A percentile compares a stretch with the other conserved stretches of the same genome.
Conservation (phyloP, 208 protist species). For the Trypanosoma platydactyli region DNA sequence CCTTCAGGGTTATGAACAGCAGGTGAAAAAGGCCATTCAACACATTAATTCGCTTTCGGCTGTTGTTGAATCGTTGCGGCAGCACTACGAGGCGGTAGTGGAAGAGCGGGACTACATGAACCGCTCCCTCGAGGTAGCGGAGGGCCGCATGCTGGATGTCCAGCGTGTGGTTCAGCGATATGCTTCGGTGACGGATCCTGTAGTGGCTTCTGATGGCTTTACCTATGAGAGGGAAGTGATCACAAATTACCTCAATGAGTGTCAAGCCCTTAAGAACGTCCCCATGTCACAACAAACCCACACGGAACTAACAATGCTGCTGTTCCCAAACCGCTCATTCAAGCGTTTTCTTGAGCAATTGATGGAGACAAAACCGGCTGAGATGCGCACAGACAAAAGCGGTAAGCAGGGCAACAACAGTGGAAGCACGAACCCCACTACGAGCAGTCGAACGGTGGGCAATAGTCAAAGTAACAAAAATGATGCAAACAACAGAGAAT, state of each 20-base stretch:
- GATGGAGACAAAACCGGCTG: conserved; percentile 30
- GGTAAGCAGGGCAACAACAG: conserved; percentile 14
- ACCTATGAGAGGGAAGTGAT: conserved; percentile 91
- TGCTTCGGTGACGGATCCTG: conserved; percentile 74
- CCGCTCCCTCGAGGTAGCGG: conserved; percentile 38
- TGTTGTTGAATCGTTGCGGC: conserved; percentile 48
- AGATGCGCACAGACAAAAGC: conserved; percentile 13
- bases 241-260: conserved; percentile 65
- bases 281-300: conserved; percentile 76
- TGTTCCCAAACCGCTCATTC: conserved; percentile 82
- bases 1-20: conserved; percentile 51
- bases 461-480: conserved; percentile 23
- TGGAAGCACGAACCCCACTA: conserved; percentile 22
- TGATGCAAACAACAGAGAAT: conserved; percentile 8
- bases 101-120: conserved; percentile 58
- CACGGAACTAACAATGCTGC: conserved; percentile 55
- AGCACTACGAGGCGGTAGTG: conserved; percentile 62
- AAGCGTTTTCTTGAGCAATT: conserved; percentile 79
- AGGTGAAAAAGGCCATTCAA: conserved; percentile 42
- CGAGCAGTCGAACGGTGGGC: neutral
- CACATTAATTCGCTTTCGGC: conserved; percentile 39
- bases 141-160: conserved; percentile 56
- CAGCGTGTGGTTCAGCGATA: conserved; percentile 67
- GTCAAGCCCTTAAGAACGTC: conserved; percentile 42
- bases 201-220: conserved; percentile 89